Evolutionary conservation across 2,329 filamentous ascomycete genomes (phyloP), one percentile per base, ranked within the genome.

Genomic region (Hypoxylon sp.): DNA sequence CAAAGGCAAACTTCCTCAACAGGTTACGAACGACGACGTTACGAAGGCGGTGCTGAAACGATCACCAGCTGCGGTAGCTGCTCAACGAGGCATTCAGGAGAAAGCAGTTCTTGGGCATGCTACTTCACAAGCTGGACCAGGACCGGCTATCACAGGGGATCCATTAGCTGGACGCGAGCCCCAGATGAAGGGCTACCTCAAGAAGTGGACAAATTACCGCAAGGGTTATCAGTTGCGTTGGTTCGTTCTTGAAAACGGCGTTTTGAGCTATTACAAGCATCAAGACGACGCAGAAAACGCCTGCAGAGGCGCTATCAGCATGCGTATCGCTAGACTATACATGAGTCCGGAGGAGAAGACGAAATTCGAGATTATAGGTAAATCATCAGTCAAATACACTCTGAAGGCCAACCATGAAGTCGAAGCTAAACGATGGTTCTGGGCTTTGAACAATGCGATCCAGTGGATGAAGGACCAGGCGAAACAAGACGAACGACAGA

Each of bases 171-270:
- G 92, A 14, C 94, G 95, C 72, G 96, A 99, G 76, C 92, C 93
- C 17, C 95, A 98, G 80, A 98, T 99, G 93, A 98, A 97, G 82
- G 96, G 96, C 5, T 99, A 98, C 79, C 84, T 99, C 62, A 98
- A 98, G 82, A 99, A 99, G 80, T 99, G 96, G 96, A 99, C 96
- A 51, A 99, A 99, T 79, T 99, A 99, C 79, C 94, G 95, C 21
- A 94, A 93, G 77, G 96, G 96, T 7, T 99, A 98, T 82, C 97
- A 99, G 82, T 80, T 99, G 70, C 87, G 96, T 66, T 99, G 95
- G 94, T 99, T 99, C 77, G 96, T 98, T 13, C 87, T 99, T 7
- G 96, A 99, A 78, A 96, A 99, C 77, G 96, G 96, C 11, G 95
- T 99, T 11, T 81, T 99, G 72, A 98, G 96, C 80, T 99, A 99